These are phyloP conservation scores for Dactylonectria macrodidyma DNA, from an alignment of 2,329 filamentous ascomycete species.

Conservation along the genomic window DNA sequence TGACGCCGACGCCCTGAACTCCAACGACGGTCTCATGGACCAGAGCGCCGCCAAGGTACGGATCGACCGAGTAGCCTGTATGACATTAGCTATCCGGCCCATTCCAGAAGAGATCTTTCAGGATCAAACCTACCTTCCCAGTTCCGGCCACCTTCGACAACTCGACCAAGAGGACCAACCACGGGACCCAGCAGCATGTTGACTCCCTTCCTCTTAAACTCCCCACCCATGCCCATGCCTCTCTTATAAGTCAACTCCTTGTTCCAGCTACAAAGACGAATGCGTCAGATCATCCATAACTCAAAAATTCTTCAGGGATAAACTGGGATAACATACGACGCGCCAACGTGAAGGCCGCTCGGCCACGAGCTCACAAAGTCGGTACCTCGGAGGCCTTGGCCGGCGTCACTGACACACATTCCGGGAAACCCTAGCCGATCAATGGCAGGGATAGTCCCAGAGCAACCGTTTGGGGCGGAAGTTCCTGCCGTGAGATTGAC, in stretches of 20 bases:
- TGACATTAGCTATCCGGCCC: neutral
- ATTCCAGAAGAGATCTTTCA: neutral
- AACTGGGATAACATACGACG: neutral
- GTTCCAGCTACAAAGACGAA: neutral
- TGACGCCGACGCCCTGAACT: constrained; percentile 5
- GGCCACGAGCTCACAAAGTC: neutral
- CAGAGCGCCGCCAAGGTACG: constrained; percentile 9
- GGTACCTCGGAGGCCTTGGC: constrained; percentile 5
- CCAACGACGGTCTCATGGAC: neutral
- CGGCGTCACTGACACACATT: neutral
- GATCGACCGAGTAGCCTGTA: constrained; percentile 3
- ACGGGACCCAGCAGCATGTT: neutral
- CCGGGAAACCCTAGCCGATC: constrained; percentile 9
- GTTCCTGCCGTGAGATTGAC: neutral
- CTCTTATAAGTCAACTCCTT: constrained; percentile 9
- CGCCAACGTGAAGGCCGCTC: neutral
- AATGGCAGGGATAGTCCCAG: constrained; percentile 10
- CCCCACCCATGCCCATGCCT: constrained; percentile 6
- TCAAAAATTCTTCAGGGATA: neutral
- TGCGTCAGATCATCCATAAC: neutral
- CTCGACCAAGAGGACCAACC: constrained; percentile 8
- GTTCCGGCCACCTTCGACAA: constrained; percentile 8
- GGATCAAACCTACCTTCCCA: constrained; percentile 12
- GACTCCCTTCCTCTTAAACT: neutral
- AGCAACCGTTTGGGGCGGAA: neutral